These are phyloP conservation scores for Umbelopsis sp. DNA, from an alignment of 371 early-diverging fungal genomes.

Conservation along the genomic window DNA sequence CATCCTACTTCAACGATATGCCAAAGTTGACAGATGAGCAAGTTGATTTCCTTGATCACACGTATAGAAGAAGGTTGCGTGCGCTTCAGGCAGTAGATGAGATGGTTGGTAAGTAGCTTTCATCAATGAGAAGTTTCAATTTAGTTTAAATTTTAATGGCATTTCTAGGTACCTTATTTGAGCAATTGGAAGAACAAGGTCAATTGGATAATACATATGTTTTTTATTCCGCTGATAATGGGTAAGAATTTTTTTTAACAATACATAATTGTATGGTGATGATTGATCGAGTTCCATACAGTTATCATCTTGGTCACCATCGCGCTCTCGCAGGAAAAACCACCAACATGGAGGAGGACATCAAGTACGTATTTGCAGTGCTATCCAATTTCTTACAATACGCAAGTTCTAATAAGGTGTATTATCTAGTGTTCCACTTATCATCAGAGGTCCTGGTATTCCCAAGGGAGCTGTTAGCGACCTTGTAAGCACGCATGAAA, in stretches of 20 bases:
- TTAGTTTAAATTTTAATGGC: background rate
- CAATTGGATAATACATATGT: slow-evolving; percentile 68
- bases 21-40: slow-evolving; percentile 40
- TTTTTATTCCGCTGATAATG: slow-evolving; percentile 70
- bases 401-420: background rate
- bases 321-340: slow-evolving; percentile 64
- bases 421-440: slow-evolving; percentile 53
- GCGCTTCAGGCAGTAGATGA: slow-evolving; percentile 71
- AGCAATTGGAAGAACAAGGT: slow-evolving; percentile 55
- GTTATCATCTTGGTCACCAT: slow-evolving; percentile 69
- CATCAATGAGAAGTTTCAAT: no score
- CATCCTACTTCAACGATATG: slow-evolving; percentile 54
- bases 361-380: slow-evolving; percentile 41
- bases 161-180: slow-evolving; percentile 34
- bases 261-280: no score
- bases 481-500: slow-evolving; percentile 59
- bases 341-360: slow-evolving; percentile 65
- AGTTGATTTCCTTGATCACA: slow-evolving; percentile 55
- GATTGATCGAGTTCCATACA: background rate
- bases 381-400: background rate
- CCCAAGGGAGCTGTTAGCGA: slow-evolving; percentile 46
- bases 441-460: slow-evolving; percentile 68
- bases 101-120: slow-evolving; percentile 44
- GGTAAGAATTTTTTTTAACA: slow-evolving; percentile 24
- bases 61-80: slow-evolving; percentile 59